Percentiles rank a stretch among this genome's conserved stretches.
Conservation (phyloP, 768 basidiomycete species). For the Hygrophoropsis aurantiaca region DNA sequence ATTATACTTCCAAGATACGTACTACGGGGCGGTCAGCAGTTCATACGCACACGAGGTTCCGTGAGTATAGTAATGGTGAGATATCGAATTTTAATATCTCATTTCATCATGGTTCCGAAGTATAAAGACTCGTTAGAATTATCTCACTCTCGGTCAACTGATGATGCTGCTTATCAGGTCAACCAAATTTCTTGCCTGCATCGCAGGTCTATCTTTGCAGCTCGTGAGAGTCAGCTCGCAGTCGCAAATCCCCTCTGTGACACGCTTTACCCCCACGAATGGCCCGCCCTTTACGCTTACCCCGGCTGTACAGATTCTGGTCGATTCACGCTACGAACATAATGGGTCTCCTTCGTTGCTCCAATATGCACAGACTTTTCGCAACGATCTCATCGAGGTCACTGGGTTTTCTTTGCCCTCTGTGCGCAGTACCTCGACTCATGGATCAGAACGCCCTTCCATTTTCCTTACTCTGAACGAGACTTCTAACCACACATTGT, state of each 20-base stretch:
- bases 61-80: too few relatives aligned
- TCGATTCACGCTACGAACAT: conserved; percentile 29
- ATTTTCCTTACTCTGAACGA: conserved; percentile 33
- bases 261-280: conserved; percentile 25
- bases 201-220: too few relatives aligned
- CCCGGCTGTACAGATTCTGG: conserved; percentile 31
- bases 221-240: conserved; percentile 2
- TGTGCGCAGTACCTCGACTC: conserved; percentile 19
- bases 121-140: too few relatives aligned
- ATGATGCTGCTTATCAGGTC: too few relatives aligned
- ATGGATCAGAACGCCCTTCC: conserved; percentile 9
- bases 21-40: too few relatives aligned
- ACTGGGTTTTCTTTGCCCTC: conserved; percentile 24
- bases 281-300: conserved; percentile 28
- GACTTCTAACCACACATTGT: conserved; percentile 27
- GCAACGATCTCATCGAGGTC: conserved; percentile 30
- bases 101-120: too few relatives aligned
- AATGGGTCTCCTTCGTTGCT: conserved; percentile 30
- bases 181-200: too few relatives aligned
- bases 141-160: too few relatives aligned
- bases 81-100: too few relatives aligned
- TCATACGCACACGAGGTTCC: too few relatives aligned
- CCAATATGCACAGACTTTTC: conserved; percentile 38
- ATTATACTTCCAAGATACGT: too few relatives aligned
- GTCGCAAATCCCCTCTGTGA: conserved; percentile 39